Evolutionary conservation across 1,139 yeast genomes (phyloP).

Genomic region (Blastobotrys niveus): DNA sequence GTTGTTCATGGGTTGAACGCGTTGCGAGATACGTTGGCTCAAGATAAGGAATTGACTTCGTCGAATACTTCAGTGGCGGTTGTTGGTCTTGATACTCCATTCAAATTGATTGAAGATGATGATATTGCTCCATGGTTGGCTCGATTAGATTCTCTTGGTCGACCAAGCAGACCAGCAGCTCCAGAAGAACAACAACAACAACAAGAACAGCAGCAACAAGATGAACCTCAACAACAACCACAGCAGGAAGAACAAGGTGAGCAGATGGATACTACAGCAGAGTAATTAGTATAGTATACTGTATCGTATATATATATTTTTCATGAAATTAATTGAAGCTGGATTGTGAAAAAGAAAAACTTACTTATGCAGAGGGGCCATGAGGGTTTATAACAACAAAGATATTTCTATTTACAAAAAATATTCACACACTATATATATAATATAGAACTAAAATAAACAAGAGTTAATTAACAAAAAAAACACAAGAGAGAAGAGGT

Average conservation of each 20-base stretch:
- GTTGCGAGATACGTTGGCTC: constrained; percentile 86
- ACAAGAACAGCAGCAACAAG: constrained; percentile 9
- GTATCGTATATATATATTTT: too few species aligned
- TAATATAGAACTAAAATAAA: neutral
- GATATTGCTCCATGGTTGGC: constrained; percentile 73
- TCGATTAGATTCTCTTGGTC: constrained; percentile 53
- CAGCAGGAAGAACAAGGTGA: constrained; percentile 13
- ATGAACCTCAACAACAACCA: constrained; percentile 2
- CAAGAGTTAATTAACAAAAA: too few species aligned
- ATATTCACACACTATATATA: too few species aligned
- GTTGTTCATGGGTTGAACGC: constrained; percentile 87
- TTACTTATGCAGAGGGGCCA: too few species aligned
- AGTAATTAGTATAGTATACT: too few species aligned
- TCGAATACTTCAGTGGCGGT: constrained; percentile 87
- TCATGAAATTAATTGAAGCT: too few species aligned
- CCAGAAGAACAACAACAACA: neutral
- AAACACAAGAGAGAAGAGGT: constrained; percentile 14
- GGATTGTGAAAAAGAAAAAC: too few species aligned
- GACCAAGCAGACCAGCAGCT: constrained; percentile 16
- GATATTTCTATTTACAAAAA: too few species aligned
- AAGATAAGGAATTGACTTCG: constrained; percentile 82
- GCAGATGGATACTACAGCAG: constrained; percentile 16
- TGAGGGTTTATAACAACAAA: too few species aligned
- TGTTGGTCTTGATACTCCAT: constrained; percentile 74
- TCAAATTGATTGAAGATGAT: constrained; percentile 79